Base-by-base conservation (phyloP, 2,329 filamentous ascomycete genomes). In the Pseudogymnoascus sp. region DNA sequence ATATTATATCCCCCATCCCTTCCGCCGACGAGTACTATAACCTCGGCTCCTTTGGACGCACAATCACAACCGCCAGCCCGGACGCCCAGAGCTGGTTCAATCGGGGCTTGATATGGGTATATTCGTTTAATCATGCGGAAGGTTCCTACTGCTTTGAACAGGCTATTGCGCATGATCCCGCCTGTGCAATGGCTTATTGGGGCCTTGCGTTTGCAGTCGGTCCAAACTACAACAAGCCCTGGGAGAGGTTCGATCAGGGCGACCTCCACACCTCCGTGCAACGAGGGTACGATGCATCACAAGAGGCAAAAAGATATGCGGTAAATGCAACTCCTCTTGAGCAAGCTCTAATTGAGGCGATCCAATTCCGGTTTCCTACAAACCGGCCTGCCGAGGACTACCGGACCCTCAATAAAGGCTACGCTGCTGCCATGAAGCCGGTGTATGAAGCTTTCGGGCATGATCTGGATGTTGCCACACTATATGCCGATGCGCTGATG, bases 161-260 rank as follows among this genome's bases (percentile, higher is more conserved):
- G 7, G 85, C 84, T n/a, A 79, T 84, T 33, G 71, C 72, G 1
- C 70, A 76, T 55, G 87, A 90, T 65, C 65, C 74, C 0, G 65
- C 72, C 2, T 88, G 83, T 63, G 79, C 81, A 31, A 84, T 90
- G 77, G 86, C 84, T 2, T 81, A 87, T 68, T 90, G 87, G 87
- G 87, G 87, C 0, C 74, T 89, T 4, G 85, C 89, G 0, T 92
- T 89, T 70, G 78, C 86, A 1, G 75, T 89, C 0, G 90, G 89
- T 0, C 89, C 90, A 3, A 92, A 93, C 69, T 86, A 86, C 72
- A 90, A 92, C 75, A 91, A 92, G 69, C 85, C 89, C 0, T 92
- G 90, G 90, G 81, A 84, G 29, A 79, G 84, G 23, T 91, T 92
- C 66, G 87, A 88, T 61, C 74, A 79, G 0, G 73, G 78, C 0